Base-by-base conservation (phyloP, 257 asterid genomes). In the Lycium barbarum region DNA sequence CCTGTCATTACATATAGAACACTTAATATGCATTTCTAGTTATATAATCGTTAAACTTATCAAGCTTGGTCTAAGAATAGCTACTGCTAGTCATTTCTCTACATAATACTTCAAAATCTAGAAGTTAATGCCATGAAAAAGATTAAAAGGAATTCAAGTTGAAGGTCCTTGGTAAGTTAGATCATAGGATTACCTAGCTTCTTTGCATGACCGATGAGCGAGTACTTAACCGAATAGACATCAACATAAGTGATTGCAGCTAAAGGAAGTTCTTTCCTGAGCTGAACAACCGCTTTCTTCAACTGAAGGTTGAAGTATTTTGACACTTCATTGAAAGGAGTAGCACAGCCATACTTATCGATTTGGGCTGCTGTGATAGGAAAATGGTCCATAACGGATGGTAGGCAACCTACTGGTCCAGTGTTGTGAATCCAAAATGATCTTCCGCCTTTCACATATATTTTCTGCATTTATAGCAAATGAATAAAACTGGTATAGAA, bases 401-500 rank as follows among this genome's bases (percentile, higher is more conserved):
- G 98, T 65, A 92, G 79, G 83, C 98, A 95, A 51, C 98, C 98
- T 2, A 85, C 94, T 0, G 97, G 96, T 38, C 95, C 96, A 0
- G 98, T 95, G 85, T 95, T 95, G 88, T 95, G 98, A 76, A 95
- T 90, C 97, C 93, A 91, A 86, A 95, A 93, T 2, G 93, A 86
- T 82, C 94, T 88, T 58, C 95, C 98, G 38, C 98, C 95, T 79
- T 78, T 84, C 12, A 33, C 81, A 84, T 93, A 92, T 54, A 95
- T 36, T 65, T 82, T 57, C 94, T 92, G 86, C 26, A 20, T n/a
- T 47, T 26, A 51, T 54, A 73, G 63, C 2, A 40, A 7, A 57
- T 1, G 15, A 86, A 2, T 2, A 61, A 0, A 74, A 73, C 73
- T 47, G 4, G 1, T 68, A 68, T 38, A 78, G 43, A 55, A 40